Percentiles rank a stretch among this genome's conserved stretches.
Conservation (phyloP, 164 flowering plant species). For the Chimonanthus praecox region DNA sequence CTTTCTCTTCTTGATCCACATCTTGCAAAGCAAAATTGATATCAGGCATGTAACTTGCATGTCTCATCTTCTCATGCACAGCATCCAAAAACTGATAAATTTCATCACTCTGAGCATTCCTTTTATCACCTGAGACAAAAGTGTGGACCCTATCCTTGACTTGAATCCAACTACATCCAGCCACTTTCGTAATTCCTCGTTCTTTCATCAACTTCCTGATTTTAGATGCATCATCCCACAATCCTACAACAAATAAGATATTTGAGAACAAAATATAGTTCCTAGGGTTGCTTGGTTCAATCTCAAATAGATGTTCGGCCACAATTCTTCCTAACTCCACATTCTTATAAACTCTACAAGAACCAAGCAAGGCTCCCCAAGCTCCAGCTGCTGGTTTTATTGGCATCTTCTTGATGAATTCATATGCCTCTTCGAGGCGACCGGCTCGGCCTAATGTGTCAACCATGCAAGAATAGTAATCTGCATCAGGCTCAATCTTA, state of each 20-base stretch:
- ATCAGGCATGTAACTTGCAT: constrained; percentile 39
- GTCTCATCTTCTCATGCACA: constrained; percentile 37
- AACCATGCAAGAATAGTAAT: constrained; percentile 55
- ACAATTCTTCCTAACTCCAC: constrained; percentile 45
- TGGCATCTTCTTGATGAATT: constrained; percentile 49
- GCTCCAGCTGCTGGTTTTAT: constrained; percentile 44
- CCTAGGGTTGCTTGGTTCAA: constrained; percentile 63
- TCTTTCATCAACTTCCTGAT: constrained; percentile 52
- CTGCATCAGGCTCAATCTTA: constrained; percentile 39
- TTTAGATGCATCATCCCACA: constrained; percentile 50
- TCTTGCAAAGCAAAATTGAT: constrained; percentile 54
- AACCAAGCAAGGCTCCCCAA: constrained; percentile 66
- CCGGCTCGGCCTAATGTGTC: constrained; percentile 59
- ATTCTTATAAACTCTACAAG: constrained; percentile 52
- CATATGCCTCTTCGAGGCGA: constrained; percentile 43
- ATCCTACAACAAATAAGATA: constrained; percentile 34
- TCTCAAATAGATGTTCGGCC: constrained; percentile 41
- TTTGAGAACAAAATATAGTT: constrained; percentile 48
- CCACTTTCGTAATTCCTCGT: constrained; percentile 36
- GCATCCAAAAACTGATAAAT: constrained; percentile 35
- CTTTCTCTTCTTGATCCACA: constrained; percentile 50
- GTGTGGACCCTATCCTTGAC: constrained; percentile 42
- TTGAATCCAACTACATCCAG: constrained; percentile 60
- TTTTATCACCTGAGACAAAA: constrained; percentile 46
- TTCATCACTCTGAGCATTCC: constrained; percentile 24